Evolutionary conservation across 1,284 basidiomycete species (phyloP).

Genomic region (Trichosporon sp.): DNA sequence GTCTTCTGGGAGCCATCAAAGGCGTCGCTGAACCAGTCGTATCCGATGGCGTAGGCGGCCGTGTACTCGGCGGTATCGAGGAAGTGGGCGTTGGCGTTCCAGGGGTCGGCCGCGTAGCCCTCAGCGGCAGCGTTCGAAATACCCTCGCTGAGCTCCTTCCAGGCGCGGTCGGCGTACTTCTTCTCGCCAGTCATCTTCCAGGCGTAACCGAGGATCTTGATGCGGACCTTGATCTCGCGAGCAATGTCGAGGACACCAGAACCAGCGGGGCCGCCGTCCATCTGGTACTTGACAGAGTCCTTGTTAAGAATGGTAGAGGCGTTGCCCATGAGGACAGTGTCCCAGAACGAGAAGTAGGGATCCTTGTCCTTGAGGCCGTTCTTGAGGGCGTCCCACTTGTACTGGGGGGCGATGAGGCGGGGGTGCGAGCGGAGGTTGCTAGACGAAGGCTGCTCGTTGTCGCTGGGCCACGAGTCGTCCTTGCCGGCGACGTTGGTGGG

Average conservation of each 20-base stretch:
- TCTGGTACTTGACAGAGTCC: conserved; percentile 69
- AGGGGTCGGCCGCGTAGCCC: conserved; percentile 63
- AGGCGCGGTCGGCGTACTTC: conserved; percentile 77
- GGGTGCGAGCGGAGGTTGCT: conserved; percentile 74
- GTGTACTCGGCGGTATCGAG: conserved; percentile 90
- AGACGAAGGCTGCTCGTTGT: conserved; percentile 68
- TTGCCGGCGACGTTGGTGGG: conserved; percentile 70
- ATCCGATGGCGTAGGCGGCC: conserved; percentile 84
- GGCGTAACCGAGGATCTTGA: conserved; percentile 91
- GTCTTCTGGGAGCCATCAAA: conserved; percentile 75
- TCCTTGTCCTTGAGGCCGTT: conserved; percentile 73
- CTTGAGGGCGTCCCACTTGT: conserved; percentile 85
- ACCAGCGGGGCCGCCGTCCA: conserved; percentile 67
- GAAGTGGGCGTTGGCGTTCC: conserved; percentile 84
- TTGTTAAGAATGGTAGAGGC: conserved; percentile 70
- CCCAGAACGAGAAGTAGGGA: conserved; percentile 87
- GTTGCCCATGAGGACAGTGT: conserved; percentile 88
- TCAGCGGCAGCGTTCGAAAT: conserved; percentile 9
- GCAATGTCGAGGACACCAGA: conserved; percentile 94
- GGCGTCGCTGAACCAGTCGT: conserved; percentile 88
- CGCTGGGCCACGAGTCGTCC: conserved; percentile 70
- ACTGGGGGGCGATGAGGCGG: conserved; percentile 83
- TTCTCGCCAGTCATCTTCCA: conserved; percentile 89
- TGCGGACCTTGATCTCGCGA: conserved; percentile 81
- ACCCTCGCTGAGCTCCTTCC: conserved; percentile 66